Evolutionary conservation across 2,329 filamentous ascomycete genomes (phyloP).

Genomic region (Chlorencoelia australis): DNA sequence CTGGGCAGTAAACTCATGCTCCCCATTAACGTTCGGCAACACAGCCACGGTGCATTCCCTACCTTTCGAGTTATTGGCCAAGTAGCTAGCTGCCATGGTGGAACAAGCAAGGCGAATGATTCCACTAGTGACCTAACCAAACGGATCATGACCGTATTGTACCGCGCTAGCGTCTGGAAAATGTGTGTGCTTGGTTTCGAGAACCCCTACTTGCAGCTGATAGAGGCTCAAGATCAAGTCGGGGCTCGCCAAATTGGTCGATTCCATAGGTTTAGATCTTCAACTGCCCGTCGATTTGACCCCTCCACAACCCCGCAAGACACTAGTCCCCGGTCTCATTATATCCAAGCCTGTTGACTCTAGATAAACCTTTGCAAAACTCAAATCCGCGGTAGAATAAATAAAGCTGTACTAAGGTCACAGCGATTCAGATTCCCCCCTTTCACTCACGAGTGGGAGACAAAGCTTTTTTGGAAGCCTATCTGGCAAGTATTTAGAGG

Average conservation of each 20-base stretch:
- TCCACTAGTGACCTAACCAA: constrained; percentile 11
- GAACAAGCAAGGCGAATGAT: constrained; percentile 13
- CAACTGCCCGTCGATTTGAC: constrained; percentile 10
- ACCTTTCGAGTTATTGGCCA: too few species aligned
- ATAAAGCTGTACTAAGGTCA: constrained; percentile 8
- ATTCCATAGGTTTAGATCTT: background rate
- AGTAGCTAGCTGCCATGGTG: constrained; percentile 8
- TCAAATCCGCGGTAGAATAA: constrained; percentile 19
- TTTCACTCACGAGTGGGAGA: background rate
- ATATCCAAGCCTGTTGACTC: constrained; percentile 15
- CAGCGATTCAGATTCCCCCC: background rate
- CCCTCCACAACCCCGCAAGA: constrained; percentile 14
- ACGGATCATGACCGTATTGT: constrained; percentile 8
- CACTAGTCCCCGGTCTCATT: constrained; percentile 10
- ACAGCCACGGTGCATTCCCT: too few species aligned
- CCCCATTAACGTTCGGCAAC: too few species aligned
- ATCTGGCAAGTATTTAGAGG: constrained; percentile 9
- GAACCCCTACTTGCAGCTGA: constrained; percentile 2
- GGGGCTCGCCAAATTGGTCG: constrained; percentile 10
- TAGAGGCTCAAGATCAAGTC: constrained; percentile 12
- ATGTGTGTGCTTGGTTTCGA: constrained; percentile 6
- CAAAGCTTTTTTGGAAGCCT: background rate
- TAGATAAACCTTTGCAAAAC: constrained; percentile 19
- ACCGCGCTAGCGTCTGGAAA: constrained; percentile 10
- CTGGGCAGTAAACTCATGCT: too few species aligned